phyloP scores from a whole-genome alignment of 805 yeast genomes.

The Cyberlindnera japonica region DNA sequence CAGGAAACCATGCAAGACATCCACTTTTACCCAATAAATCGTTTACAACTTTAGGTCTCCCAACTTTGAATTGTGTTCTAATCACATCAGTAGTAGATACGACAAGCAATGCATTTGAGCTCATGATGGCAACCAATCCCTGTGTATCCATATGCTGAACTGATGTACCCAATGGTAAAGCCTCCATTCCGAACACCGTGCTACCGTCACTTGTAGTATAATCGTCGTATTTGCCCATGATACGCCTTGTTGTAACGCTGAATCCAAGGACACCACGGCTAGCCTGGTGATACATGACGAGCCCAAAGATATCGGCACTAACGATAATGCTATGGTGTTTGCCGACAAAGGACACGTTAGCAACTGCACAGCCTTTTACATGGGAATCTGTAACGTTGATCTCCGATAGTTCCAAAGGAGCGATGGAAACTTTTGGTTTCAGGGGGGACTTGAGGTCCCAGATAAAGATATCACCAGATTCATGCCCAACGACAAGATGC shows the following conservation, averaged over 20 bases:
- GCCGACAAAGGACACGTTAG: constrained; percentile 45
- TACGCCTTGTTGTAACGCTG: constrained; percentile 42
- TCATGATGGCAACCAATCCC: constrained; percentile 59
- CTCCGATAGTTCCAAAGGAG: constrained; percentile 16
- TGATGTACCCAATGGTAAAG: constrained; percentile 59
- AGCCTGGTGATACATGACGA: constrained; percentile 62
- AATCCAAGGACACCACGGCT: constrained; percentile 52
- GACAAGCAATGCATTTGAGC: constrained; percentile 46
- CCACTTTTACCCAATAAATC: constrained; percentile 37
- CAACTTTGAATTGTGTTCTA: constrained; percentile 51
- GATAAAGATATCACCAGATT: constrained; percentile 57
- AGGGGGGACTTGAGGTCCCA: constrained; percentile 52
- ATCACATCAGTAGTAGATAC: constrained; percentile 50
- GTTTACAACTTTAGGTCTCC: constrained; percentile 40
- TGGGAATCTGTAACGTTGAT: constrained; percentile 32
- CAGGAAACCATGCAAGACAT: constrained; percentile 64
- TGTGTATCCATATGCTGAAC: constrained; percentile 51
- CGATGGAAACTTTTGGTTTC: constrained; percentile 23
- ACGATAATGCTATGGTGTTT: constrained; percentile 52
- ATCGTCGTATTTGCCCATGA: constrained; percentile 47
- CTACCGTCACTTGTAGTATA: constrained; percentile 18
- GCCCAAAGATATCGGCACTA: constrained; percentile 53
- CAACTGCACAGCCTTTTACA: constrained; percentile 30
- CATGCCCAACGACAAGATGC: constrained; percentile 64
- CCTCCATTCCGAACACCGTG: constrained; percentile 39